Base-by-base conservation (phyloP, 345 rosid species). In the Dipteronia sinensis region DNA sequence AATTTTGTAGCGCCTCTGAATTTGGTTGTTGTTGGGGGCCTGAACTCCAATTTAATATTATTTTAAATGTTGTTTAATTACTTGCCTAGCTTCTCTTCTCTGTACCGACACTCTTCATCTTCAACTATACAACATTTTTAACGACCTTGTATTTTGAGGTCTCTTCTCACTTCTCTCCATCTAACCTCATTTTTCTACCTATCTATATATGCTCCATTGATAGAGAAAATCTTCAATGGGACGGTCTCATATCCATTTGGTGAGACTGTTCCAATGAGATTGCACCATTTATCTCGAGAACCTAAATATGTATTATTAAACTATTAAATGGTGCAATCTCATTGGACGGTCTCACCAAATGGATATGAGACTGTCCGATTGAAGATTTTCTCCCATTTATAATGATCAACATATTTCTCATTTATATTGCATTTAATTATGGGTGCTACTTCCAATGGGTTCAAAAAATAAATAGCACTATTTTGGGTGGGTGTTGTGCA, bases 11-110 rank as follows among this genome's bases (percentile, higher is more conserved):
- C 61, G 62, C 59, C 78, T 44, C 61, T 56, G 59, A 4, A n/a
- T 59, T 6, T 79, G 84, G 63, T 58, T 58, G 63, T 82, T 67
- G 81, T 78, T 82, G 81, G 79, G 4, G 76, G 69, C 79, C 70
- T 73, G 76, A 77, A 78, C 72, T 78, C 68, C 67, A 58, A 73
- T 74, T 82, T 66, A 82, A 62, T 77, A 78, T 22, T 34, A 67
- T 69, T 62, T 82, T 78, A 27, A 82, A 74, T 78, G 76, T 77
- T 65, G 58, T 59, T 64, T 65, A 3, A 73, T 13, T 1, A 2
- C 47, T 9, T 7, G 47, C 44, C 44, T 40, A 9, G 10, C 63
- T n/a, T 58, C 63, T 58, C 63, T 58, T 58, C 63, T 69, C 72
- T n/a, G 53, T 16, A 74, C 84, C 72, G 71, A 72, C 78, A 69